Base-by-base conservation (phyloP, 768 basidiomycete species). In the Lentinula raphanica region DNA sequence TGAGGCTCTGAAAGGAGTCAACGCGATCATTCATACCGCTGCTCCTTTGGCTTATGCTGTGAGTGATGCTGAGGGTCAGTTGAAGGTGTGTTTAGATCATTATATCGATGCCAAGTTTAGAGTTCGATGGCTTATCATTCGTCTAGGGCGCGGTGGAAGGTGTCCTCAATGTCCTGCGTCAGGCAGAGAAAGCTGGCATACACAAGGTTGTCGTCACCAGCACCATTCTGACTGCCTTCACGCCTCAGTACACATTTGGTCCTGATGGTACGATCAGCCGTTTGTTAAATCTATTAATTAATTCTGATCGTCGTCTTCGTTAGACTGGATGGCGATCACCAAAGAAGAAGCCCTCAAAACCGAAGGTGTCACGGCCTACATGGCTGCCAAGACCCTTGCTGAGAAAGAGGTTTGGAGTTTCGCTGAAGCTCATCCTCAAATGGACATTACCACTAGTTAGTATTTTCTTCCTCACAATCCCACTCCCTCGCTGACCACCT, bases 1-100 rank as follows among this genome's bases (percentile, higher is more conserved):
- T 54, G 76, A 78, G 35, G 76, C 72, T 5, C 71, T 80, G 62
- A 72, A 76, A 64, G 78, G 75, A 21, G 74, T 80, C 13, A 71
- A 75, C 39, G 79, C 71, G 0, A 66, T 82, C 49, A 65, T 69
- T 9, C 76, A 77, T 62, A 69, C 68, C 13, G 74, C 73, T 7
- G 68, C 72, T n/a, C 69, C 69, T n/a, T 49, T 66, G 29, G 63
- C 59, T 17, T 44, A 19, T 13, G n/a, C 32, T 32, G 51, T 49
- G 19, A 32, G 6, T 27, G 6, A 59, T 51, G 5, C 53, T 58
- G 63, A 55, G 61, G 60, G 42, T 61, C 62, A 38, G 35, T 63
- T 42, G 38, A 57, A 64, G 44, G 60, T 46, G 4, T 2, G 40
- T 40, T 58, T 40, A 29, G 2, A 2, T 21, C 5, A 25, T 25